A percentile compares a stretch with the other conserved stretches of the same genome.
phyloP scores from a whole-genome alignment of 352 stramenopile genomes.

The Pythium volutum region DNA sequence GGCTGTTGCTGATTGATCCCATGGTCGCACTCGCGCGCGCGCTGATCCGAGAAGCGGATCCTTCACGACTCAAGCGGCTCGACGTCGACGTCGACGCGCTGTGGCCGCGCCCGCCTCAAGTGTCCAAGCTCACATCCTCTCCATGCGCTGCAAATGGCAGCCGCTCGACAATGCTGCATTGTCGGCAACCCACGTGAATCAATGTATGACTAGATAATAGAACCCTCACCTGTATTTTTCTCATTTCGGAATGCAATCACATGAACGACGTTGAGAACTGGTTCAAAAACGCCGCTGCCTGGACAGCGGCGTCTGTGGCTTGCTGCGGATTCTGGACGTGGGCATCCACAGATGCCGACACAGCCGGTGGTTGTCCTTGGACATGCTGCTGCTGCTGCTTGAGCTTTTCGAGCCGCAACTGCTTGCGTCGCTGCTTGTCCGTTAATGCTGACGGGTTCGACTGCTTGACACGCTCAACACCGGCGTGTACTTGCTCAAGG shows the following conservation, averaged over 20 bases:
- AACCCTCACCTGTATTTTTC: constrained; percentile 3
- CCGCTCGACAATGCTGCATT: not conserved
- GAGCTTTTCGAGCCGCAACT: constrained; percentile 60
- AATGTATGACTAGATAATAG: not conserved
- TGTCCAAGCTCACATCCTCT: constrained; percentile 19
- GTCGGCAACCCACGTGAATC: constrained; percentile 14
- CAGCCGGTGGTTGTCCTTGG: constrained; percentile 5
- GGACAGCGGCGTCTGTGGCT: constrained; percentile 35
- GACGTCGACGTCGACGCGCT: constrained; percentile 11
- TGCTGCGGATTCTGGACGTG: constrained; percentile 5
- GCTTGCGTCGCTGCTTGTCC: constrained; percentile 56
- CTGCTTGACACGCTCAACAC: constrained; percentile 42
- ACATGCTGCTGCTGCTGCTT: constrained; percentile 32
- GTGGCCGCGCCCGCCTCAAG: constrained; percentile 13
- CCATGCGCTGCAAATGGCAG: not conserved
- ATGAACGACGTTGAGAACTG: constrained; percentile 35
- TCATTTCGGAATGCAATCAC: constrained; percentile 8
- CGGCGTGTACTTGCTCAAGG: constrained; percentile 63
- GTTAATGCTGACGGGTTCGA: constrained; percentile 17
- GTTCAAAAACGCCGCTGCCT: constrained; percentile 62
- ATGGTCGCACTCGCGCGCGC: constrained; percentile 71
- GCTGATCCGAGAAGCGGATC: constrained; percentile 64
- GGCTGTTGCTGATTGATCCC: constrained; percentile 58
- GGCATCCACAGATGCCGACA: not conserved
- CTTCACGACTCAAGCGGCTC: constrained; percentile 41